A percentile compares a stretch with the other conserved stretches of the same genome.
These are phyloP conservation scores for Brassica balearica DNA, from an alignment of 441 rosid species.

Conservation along the genomic window DNA sequence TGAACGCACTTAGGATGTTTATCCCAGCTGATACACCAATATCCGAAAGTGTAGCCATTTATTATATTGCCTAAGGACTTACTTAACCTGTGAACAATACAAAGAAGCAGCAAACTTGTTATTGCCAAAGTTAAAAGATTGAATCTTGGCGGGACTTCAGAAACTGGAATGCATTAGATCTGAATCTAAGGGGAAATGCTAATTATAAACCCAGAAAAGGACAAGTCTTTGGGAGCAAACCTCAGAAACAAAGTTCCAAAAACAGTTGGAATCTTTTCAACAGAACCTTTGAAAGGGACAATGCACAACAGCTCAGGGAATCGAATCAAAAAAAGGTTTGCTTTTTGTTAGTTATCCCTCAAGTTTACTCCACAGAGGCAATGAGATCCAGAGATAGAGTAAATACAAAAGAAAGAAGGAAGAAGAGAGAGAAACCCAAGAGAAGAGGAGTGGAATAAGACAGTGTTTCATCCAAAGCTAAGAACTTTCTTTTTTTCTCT, in stretches of 20 bases:
- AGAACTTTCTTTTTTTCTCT: conserved; percentile 22
- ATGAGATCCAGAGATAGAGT: conserved; percentile 22
- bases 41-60: conserved; percentile 81
- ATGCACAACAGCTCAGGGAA: conserved; percentile 23
- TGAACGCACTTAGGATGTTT: conserved; percentile 69
- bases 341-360: not conserved
- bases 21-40: conserved; percentile 79
- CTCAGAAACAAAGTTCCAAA: conserved; percentile 20
- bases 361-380: conserved; percentile 9
- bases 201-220: conserved; percentile 19
- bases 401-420: conserved; percentile 6
- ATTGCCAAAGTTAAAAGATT: conserved; percentile 6
- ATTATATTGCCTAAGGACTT: not conserved
- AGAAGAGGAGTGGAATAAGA: conserved; percentile 32
- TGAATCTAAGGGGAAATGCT: conserved; percentile 8
- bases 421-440: conserved; percentile 30
- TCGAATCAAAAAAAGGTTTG: not conserved
- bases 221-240: conserved; percentile 22
- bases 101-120: conserved; percentile 13
- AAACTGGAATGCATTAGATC: conserved; percentile 9
- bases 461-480: conserved; percentile 41
- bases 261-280: conserved; percentile 29
- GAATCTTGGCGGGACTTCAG: not conserved
- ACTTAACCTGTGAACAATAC: conserved; percentile 10
- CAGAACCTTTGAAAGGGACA: not conserved